Conservation (phyloP, 352 stramenopile species). For the Globisporangium solare region DNA sequence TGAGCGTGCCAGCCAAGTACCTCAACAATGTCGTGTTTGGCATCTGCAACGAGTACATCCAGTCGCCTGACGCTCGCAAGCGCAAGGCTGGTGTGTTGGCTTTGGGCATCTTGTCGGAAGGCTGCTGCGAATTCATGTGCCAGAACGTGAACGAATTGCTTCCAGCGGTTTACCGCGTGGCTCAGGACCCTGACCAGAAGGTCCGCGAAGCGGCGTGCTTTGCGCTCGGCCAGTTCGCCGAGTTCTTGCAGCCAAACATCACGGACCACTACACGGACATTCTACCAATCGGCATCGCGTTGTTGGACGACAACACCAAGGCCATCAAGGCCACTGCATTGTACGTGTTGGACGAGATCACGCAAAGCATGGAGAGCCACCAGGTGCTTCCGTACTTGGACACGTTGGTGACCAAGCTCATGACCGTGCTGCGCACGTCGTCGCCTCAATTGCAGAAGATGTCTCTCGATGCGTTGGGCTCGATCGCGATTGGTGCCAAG, state of each 20-base stretch:
- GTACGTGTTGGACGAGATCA: conserved; percentile 99
- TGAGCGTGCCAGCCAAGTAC: conserved; percentile 82
- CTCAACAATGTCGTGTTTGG: conserved; percentile 72
- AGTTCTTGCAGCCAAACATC: conserved; percentile 98
- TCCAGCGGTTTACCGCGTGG: conserved; percentile 88
- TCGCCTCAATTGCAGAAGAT: conserved; percentile 96
- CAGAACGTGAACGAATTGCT: conserved; percentile 93
- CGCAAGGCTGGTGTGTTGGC: conserved; percentile 96
- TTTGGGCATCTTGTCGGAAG: conserved; percentile 96
- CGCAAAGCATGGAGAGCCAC: conserved; percentile 95
- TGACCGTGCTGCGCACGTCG: conserved; percentile 88
- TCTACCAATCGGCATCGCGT: conserved; percentile 92
- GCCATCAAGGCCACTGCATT: conserved; percentile 95
- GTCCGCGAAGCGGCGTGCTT: conserved; percentile 97
- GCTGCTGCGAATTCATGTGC: conserved; percentile 93
- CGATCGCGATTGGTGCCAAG: conserved; percentile 96
- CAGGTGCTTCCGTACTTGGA: conserved; percentile 94
- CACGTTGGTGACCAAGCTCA: conserved; percentile 94
- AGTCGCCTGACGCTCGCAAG: conserved; percentile 81
- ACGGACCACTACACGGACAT: conserved; percentile 94
- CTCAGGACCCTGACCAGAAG: conserved; percentile 89
- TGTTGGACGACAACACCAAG: conserved; percentile 93
- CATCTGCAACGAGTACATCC: conserved; percentile 88
- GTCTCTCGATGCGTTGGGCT: conserved; percentile 93
- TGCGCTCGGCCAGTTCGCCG: conserved; percentile 96